phyloP scores from a whole-genome alignment of 116 monocot genomes.

The Zostera marina region DNA sequence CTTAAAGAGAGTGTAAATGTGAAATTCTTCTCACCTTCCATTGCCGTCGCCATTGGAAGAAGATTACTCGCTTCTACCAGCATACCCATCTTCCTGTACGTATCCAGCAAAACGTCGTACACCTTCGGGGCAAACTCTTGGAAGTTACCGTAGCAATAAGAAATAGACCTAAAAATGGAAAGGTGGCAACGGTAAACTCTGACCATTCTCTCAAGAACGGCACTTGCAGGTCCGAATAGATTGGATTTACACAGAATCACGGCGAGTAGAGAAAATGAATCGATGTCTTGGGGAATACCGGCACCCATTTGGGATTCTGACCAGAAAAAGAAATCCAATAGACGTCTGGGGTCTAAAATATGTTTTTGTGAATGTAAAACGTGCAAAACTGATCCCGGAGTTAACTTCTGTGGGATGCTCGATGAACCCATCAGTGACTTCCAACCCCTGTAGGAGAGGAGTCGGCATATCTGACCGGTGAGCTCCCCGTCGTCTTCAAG shows the following conservation, averaged over 20 bases:
- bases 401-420: constrained; percentile 25
- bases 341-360: constrained; percentile 27
- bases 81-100: constrained; percentile 46
- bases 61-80: constrained; percentile 28
- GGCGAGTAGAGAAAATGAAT: constrained; percentile 39
- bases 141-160: not conserved
- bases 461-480: constrained; percentile 7
- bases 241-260: constrained; percentile 32
- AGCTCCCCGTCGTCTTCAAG: constrained; percentile 1
- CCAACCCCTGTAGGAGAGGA: constrained; percentile 23
- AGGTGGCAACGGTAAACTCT: constrained; percentile 5
- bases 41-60: constrained; percentile 15
- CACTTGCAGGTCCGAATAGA: constrained; percentile 22
- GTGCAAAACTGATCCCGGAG: constrained; percentile 25
- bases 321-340: constrained; percentile 78
- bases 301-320: constrained; percentile 20
- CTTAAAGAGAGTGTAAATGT: constrained; percentile 31
- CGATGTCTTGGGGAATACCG: constrained; percentile 7
- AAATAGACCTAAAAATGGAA: constrained; percentile 20
- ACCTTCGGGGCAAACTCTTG: constrained; percentile 15
- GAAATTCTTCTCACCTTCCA: constrained; percentile 19
- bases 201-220: constrained; percentile 42
- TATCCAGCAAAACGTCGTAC: constrained; percentile 41
- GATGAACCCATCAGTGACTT: constrained; percentile 24
- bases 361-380: constrained; percentile 12